phyloP scores from a whole-genome alignment of 202 grass and related monocot genomes.

The Setaria viridis region DNA sequence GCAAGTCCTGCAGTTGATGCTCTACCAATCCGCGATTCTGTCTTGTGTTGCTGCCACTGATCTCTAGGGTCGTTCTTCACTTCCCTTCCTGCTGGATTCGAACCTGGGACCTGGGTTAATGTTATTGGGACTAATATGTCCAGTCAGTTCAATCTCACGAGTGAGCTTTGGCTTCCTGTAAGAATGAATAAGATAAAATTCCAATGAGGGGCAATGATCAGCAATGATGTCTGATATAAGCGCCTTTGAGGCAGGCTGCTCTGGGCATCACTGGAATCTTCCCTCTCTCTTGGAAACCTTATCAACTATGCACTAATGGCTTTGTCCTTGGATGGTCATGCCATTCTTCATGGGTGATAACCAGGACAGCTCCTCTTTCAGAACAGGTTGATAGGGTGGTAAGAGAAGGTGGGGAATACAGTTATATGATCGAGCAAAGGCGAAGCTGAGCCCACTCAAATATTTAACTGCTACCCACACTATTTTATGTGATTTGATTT shows the following conservation, averaged over 20 bases:
- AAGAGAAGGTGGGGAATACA: not conserved
- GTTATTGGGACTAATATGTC: not conserved
- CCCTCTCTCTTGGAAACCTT: not conserved
- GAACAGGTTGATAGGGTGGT: conserved; percentile 28
- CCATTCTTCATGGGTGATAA: conserved; percentile 38
- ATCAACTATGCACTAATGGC: conserved; percentile 7
- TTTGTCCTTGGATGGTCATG: conserved; percentile 39
- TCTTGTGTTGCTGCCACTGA: not conserved
- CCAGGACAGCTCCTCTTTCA: conserved; percentile 10
- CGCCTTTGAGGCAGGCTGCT: conserved; percentile 2
- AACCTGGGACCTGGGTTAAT: conserved; percentile 8
- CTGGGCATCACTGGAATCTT: not conserved
- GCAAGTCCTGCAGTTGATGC: not conserved
- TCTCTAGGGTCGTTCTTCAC: not conserved
- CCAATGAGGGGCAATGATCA: conserved; percentile 14
- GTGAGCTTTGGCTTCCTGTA: not conserved
- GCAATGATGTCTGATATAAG: conserved; percentile 19
- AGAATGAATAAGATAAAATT: not conserved
- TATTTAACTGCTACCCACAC: not conserved
- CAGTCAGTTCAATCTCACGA: not conserved
- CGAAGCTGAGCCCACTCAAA: conserved; percentile 35
- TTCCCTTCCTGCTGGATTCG: not conserved
- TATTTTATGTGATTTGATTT: not conserved
- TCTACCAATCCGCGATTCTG: not conserved
- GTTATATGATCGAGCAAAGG: conserved; percentile 39